These are phyloP conservation scores for Aspergillus cavernicola DNA, from an alignment of 495 filamentous ascomycete species.

Conservation along the genomic window DNA sequence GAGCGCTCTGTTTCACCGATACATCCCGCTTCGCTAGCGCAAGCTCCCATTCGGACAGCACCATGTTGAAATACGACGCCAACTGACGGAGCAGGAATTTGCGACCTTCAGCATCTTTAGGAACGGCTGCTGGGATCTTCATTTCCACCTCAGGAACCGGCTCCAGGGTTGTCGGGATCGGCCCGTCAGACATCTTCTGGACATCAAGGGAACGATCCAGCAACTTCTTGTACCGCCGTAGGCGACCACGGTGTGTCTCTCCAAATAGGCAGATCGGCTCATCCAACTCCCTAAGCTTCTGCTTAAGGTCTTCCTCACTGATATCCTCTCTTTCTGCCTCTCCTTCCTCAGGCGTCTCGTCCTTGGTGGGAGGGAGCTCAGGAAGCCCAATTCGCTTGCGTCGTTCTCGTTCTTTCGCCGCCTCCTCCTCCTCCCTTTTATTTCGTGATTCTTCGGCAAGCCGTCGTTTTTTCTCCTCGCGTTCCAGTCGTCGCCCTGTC, in stretches of 20 bases:
- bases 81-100: slow-evolving; percentile 79
- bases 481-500: slow-evolving; percentile 56
- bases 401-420: slow-evolving; percentile 49
- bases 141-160: slow-evolving; percentile 80
- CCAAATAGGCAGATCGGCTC: slow-evolving; percentile 79
- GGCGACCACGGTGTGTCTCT: slow-evolving; percentile 65
- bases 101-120: slow-evolving; percentile 52
- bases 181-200: slow-evolving; percentile 54
- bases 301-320: slow-evolving; percentile 62
- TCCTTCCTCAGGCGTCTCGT: slow-evolving; percentile 35
- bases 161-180: slow-evolving; percentile 68
- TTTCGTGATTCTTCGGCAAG: slow-evolving; percentile 75
- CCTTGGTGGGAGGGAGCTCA: slow-evolving; percentile 54
- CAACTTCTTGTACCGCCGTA: slow-evolving; percentile 65
- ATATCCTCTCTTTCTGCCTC: slow-evolving; percentile 60
- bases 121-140: slow-evolving; percentile 66
- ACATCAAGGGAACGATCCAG: slow-evolving; percentile 39
- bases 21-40: slow-evolving; percentile 66
- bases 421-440: slow-evolving; percentile 68
- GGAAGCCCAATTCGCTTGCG: slow-evolving; percentile 64
- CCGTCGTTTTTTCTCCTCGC: slow-evolving; percentile 74
- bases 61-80: slow-evolving; percentile 88
- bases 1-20: slow-evolving; percentile 65
- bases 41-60: slow-evolving; percentile 80
- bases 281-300: slow-evolving; percentile 63